These are phyloP conservation scores for Forsythia suspensa DNA, from an alignment of 257 asterid genomes.

Conservation along the genomic window DNA sequence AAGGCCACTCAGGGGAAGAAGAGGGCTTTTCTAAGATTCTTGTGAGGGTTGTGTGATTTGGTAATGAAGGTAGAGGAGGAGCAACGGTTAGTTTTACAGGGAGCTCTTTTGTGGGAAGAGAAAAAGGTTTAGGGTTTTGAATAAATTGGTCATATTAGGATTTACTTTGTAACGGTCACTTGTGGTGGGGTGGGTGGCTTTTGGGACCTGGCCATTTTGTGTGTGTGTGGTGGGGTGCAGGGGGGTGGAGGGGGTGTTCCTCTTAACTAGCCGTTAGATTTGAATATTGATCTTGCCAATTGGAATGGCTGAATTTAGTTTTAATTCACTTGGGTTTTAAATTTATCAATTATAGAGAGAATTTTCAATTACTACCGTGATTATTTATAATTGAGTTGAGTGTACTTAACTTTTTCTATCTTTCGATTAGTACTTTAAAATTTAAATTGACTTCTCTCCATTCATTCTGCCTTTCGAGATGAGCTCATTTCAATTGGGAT, in stretches of 20 bases:
- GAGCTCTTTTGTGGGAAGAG: not conserved
- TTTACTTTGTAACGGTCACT: constrained; percentile 47
- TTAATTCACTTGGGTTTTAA: too few species aligned
- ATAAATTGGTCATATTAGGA: constrained; percentile 10
- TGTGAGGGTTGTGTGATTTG: not conserved
- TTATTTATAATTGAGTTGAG: too few species aligned
- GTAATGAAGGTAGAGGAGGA: constrained; percentile 13
- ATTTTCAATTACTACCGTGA: too few species aligned
- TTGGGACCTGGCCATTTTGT: too few species aligned
- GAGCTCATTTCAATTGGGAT: too few species aligned
- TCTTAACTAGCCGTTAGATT: constrained; percentile 3
- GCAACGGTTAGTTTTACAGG: not conserved
- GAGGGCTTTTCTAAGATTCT: constrained; percentile 18
- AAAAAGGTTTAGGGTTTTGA: constrained; percentile 18
- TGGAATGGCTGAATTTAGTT: not conserved
- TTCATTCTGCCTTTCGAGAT: too few species aligned
- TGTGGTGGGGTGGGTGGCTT: constrained; percentile 21
- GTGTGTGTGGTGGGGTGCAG: too few species aligned
- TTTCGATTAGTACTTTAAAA: too few species aligned
- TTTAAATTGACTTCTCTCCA: too few species aligned
- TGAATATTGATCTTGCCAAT: not conserved
- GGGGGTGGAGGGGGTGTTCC: not conserved
- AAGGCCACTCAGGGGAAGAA: constrained; percentile 22
- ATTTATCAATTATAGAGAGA: not conserved
- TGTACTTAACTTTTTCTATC: too few species aligned